These are phyloP conservation scores for Tylopilus sp. DNA, from an alignment of 768 basidiomycete genomes.

Conservation along the genomic window DNA sequence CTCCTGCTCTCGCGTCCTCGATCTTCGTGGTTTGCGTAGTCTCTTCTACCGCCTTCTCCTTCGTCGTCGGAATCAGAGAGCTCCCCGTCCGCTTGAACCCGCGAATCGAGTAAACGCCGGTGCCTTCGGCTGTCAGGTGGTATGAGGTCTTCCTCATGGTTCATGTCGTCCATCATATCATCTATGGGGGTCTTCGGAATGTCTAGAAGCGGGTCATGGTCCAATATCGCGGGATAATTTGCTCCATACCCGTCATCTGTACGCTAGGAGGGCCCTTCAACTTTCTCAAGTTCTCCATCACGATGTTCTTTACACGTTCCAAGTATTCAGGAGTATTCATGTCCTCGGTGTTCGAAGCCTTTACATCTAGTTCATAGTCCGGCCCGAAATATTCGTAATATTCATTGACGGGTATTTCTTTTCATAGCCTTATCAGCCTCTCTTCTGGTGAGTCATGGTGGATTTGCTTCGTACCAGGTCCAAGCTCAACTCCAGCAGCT, in stretches of 20 bases:
- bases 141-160: slow-evolving; percentile 80
- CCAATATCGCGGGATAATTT: background rate
- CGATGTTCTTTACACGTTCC: slow-evolving; percentile 87
- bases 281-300: slow-evolving; percentile 86
- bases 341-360: slow-evolving; percentile 92
- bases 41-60: slow-evolving; percentile 79
- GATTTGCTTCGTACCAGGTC: slow-evolving; percentile 54
- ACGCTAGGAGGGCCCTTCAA: slow-evolving; percentile 88
- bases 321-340: slow-evolving; percentile 91
- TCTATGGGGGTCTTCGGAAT: slow-evolving; percentile 85
- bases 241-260: slow-evolving; percentile 73
- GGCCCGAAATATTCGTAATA: slow-evolving; percentile 99
- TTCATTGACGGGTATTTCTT: slow-evolving; percentile 97
- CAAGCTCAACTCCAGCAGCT: slow-evolving; percentile 95
- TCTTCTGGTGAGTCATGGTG: background rate
- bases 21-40: slow-evolving; percentile 59
- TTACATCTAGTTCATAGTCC: slow-evolving; percentile 94
- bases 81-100: slow-evolving; percentile 81
- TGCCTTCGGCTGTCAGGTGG: slow-evolving; percentile 75
- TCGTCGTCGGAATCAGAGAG: slow-evolving; percentile 98
- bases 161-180: slow-evolving; percentile 74
- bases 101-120: slow-evolving; percentile 72
- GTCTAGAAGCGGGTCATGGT: slow-evolving; percentile 44
- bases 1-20: slow-evolving; percentile 43
- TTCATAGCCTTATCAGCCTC: slow-evolving; percentile 3